Evolutionary conservation across 805 yeast species (phyloP).

Genomic region (Lipomyces starkeyi): DNA sequence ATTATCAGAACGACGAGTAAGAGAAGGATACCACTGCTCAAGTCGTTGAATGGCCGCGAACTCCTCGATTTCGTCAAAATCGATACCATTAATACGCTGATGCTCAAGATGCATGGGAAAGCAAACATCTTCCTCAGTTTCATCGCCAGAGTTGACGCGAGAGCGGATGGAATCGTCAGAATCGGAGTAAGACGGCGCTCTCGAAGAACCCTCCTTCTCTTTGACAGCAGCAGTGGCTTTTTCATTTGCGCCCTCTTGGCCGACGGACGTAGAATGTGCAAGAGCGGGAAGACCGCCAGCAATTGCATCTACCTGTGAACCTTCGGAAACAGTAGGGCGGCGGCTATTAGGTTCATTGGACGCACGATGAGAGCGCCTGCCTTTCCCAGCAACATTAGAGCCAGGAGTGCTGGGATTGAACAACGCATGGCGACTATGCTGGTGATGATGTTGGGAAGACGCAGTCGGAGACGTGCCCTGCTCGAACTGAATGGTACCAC

Average conservation of each 20-base stretch:
- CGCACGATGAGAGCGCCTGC: slow-evolving; percentile 9
- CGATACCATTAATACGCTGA: slow-evolving; percentile 68
- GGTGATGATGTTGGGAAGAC: slow-evolving; percentile 3
- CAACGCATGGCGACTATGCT: slow-evolving; percentile 18
- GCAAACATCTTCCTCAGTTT: slow-evolving; percentile 97
- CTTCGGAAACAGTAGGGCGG: not conserved
- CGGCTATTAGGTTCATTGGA: slow-evolving; percentile 8
- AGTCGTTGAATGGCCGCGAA: slow-evolving; percentile 53
- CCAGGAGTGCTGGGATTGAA: slow-evolving; percentile 10
- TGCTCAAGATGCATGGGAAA: slow-evolving; percentile 82
- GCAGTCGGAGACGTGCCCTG: not conserved
- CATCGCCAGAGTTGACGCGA: slow-evolving; percentile 54
- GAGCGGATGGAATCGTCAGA: slow-evolving; percentile 33
- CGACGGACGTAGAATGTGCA: slow-evolving; percentile 6
- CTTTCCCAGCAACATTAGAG: not conserved
- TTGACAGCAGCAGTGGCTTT: slow-evolving; percentile 5
- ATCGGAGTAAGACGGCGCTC: slow-evolving; percentile 13
- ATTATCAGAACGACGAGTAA: slow-evolving; percentile 36
- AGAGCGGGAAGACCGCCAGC: not conserved
- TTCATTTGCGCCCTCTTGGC: not conserved
- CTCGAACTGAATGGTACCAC: slow-evolving; percentile 7
- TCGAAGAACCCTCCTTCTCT: not conserved
- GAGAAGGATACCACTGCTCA: slow-evolving; percentile 35
- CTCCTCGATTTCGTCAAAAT: slow-evolving; percentile 88
- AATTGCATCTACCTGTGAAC: not conserved